These are phyloP conservation scores for Sanghuangporus baumii DNA, from an alignment of 1,284 basidiomycete species.

Conservation along the genomic window DNA sequence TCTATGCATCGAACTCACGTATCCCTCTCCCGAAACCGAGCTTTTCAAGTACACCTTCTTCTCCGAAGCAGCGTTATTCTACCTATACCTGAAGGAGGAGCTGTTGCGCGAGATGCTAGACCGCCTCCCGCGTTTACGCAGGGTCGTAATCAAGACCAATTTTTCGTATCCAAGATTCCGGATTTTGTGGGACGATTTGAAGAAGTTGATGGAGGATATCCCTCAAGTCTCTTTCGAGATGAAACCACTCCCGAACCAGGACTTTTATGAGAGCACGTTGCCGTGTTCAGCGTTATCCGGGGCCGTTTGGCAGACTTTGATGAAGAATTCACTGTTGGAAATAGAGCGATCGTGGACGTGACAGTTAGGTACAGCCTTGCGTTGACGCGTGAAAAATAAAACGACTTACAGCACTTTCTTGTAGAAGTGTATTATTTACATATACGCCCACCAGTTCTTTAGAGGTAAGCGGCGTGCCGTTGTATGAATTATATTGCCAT, in stretches of 20 bases:
- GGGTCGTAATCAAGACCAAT: constrained; percentile 4
- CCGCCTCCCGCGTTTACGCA: background rate
- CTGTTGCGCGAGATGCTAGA: constrained; percentile 1
- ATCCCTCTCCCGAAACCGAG: constrained; percentile 1
- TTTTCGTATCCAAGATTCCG: background rate
- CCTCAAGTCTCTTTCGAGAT: background rate
- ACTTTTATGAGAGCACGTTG: background rate
- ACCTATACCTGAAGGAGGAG: background rate
- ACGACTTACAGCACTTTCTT: background rate
- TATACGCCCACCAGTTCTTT: too few relatives aligned
- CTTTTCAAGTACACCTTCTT: background rate
- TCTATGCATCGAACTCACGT: constrained; percentile 9
- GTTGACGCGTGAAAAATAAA: background rate
- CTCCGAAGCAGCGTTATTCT: background rate
- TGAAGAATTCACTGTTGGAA: background rate
- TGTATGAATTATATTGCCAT: too few relatives aligned
- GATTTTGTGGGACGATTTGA: constrained; percentile 3
- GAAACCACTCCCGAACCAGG: background rate
- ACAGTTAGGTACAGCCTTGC: background rate
- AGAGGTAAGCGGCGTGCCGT: too few relatives aligned
- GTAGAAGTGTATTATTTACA: too few relatives aligned
- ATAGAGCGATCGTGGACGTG: background rate
- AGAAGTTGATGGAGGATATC: background rate
- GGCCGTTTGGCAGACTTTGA: background rate
- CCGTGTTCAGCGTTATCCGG: background rate